phyloP scores from a whole-genome alignment of 108 stramenopile species.

The Cylindrotheca fusiformis region DNA sequence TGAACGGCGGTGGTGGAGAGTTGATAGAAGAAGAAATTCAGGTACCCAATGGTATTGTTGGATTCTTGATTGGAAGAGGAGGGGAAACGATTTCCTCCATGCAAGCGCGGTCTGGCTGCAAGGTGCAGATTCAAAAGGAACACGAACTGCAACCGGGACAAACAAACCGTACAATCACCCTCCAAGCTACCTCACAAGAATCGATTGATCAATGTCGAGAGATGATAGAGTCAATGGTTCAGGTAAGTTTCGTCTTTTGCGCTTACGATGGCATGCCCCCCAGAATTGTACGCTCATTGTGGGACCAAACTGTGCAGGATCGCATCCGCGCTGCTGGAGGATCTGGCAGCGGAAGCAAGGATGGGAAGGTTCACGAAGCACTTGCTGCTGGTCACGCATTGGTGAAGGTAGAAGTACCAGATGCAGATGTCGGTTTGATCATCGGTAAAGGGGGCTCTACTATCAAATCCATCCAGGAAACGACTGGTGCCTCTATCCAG shows the following conservation, averaged over 20 bases:
- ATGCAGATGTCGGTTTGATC: conserved; percentile 92
- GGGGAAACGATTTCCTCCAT: conserved; percentile 69
- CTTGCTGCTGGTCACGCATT: conserved; percentile 67
- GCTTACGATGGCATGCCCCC: too few relatives aligned
- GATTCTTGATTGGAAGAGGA: conserved; percentile 70
- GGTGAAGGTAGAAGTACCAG: conserved; percentile 80
- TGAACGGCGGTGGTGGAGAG: conserved; percentile 27
- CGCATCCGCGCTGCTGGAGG: conserved; percentile 45
- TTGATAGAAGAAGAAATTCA: conserved; percentile 75
- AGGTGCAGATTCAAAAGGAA: conserved; percentile 90
- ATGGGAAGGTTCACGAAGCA: conserved; percentile 68
- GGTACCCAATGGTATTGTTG: conserved; percentile 74
- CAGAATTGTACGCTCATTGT: too few relatives aligned
- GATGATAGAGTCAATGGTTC: conserved; percentile 83
- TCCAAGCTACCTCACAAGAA: conserved; percentile 66
- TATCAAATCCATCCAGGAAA: conserved; percentile 90
- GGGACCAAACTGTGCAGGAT: too few relatives aligned
- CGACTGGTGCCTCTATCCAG: conserved; percentile 89
- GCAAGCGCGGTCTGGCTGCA: conserved; percentile 72
- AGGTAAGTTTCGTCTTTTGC: too few relatives aligned
- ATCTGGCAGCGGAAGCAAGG: conserved; percentile 27
- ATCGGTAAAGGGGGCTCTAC: conserved; percentile 96
- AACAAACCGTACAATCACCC: conserved; percentile 74
- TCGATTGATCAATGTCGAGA: conserved; percentile 70
- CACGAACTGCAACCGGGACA: conserved; percentile 83